Conservation (phyloP, 2,329 filamentous ascomycete genomes). For the Fusarium keratoplasticum region DNA sequence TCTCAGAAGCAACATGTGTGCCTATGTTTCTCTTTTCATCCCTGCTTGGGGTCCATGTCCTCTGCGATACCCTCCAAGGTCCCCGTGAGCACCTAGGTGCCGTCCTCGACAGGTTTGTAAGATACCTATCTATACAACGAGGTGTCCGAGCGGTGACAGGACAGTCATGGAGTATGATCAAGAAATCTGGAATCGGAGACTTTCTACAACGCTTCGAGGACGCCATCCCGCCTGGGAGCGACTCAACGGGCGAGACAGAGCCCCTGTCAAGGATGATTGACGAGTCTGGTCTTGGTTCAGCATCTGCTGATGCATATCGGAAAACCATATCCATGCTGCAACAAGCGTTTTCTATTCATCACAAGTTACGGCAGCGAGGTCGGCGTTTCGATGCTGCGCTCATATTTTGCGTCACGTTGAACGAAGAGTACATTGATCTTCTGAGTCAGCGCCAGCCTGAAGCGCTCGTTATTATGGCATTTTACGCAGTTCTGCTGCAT, state of each 20-base stretch:
- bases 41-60: neutral
- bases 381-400: neutral
- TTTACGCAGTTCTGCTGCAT: neutral
- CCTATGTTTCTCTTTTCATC: neutral
- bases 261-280: neutral
- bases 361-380: neutral
- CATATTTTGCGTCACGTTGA: neutral
- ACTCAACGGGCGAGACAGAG: neutral
- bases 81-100: neutral
- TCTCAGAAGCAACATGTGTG: neutral
- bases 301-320: neutral
- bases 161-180: neutral
- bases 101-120: neutral
- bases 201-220: neutral
- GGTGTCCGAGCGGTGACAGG: neutral
- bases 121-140: neutral
- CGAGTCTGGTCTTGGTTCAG: neutral
- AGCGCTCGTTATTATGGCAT: neutral
- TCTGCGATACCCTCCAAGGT: neutral
- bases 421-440: neutral
- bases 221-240: neutral
- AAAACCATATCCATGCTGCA: neutral
- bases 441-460: neutral
- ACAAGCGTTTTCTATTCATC: neutral
- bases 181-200: neutral